A percentile compares a stretch with the other conserved stretches of the same genome.
These are phyloP conservation scores for Fraxinus excelsior DNA, from an alignment of 257 asterid species.

Conservation along the genomic window DNA sequence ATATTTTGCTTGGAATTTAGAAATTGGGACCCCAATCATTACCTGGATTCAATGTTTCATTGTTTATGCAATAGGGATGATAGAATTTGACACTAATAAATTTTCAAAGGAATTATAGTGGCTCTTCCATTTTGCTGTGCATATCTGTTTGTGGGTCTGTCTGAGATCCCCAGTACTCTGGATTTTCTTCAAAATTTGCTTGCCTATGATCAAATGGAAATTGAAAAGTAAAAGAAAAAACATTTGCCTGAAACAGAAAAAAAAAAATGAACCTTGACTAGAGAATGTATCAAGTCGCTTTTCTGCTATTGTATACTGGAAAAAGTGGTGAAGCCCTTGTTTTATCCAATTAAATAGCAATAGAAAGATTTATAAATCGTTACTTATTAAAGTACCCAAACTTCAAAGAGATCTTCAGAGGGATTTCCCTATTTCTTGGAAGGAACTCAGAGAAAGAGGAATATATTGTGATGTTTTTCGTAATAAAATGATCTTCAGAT, in stretches of 20 bases:
- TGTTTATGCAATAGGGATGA: background rate
- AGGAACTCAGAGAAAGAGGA: background rate
- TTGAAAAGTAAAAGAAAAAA: no score
- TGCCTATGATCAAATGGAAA: no score
- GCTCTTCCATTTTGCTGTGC: background rate
- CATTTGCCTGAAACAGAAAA: no score
- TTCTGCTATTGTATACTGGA: background rate
- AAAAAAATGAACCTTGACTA: no score
- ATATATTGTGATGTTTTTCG: background rate
- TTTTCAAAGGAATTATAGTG: background rate
- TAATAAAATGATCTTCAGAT: background rate
- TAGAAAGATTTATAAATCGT: background rate
- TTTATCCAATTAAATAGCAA: background rate
- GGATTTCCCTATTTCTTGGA: background rate
- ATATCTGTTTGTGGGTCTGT: background rate
- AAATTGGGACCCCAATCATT: background rate
- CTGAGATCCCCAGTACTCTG: background rate
- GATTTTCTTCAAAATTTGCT: no score
- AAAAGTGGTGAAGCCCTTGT: background rate
- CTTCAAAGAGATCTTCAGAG: background rate
- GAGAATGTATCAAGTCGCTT: background rate
- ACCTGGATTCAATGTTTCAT: conserved; percentile 3
- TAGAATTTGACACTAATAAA: background rate
- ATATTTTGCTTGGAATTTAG: background rate
- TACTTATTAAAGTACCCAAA: background rate